Conservation (phyloP, 768 basidiomycete species). For the Lactarius pseudohatsudake region DNA sequence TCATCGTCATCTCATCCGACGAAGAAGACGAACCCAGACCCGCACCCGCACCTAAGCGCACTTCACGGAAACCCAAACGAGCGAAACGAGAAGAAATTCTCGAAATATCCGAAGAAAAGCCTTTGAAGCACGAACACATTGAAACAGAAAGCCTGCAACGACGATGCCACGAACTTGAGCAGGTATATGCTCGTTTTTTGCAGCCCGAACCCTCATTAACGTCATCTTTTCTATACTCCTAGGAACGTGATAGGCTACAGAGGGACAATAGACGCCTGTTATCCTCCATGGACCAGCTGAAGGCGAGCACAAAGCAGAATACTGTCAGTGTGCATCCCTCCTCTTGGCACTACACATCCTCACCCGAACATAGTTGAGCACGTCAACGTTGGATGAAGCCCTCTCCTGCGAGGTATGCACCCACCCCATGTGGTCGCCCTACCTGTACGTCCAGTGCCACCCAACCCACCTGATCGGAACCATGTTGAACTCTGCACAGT, state of each 20-base stretch:
- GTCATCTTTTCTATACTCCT: neutral
- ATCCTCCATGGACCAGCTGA: slow-evolving; percentile 11
- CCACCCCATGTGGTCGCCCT: slow-evolving; percentile 63
- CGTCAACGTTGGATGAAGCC: slow-evolving; percentile 47
- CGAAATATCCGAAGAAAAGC: slow-evolving; percentile 18
- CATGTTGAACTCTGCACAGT: slow-evolving; percentile 38
- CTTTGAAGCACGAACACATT: slow-evolving; percentile 17
- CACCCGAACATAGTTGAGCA: slow-evolving; percentile 12
- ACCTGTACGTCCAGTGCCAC: slow-evolving; percentile 46
- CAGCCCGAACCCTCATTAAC: neutral
- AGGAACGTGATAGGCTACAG: slow-evolving; percentile 18
- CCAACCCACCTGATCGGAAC: neutral
- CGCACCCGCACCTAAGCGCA: neutral
- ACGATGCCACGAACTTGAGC: slow-evolving; percentile 18
- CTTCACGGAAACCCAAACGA: slow-evolving; percentile 9
- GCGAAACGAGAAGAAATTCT: slow-evolving; percentile 9
- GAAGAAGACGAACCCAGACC: slow-evolving; percentile 17
- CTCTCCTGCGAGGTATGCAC: slow-evolving; percentile 67
- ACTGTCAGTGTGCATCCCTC: slow-evolving; percentile 11
- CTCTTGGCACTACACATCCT: neutral
- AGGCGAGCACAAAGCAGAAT: slow-evolving; percentile 19
- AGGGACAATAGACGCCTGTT: slow-evolving; percentile 13
- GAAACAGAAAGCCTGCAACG: slow-evolving; percentile 9
- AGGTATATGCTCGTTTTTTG: slow-evolving; percentile 6
- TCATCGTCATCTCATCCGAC: slow-evolving; percentile 27